Conservation (phyloP, 805 yeast genomes). For the Brettanomyces custersianus region DNA sequence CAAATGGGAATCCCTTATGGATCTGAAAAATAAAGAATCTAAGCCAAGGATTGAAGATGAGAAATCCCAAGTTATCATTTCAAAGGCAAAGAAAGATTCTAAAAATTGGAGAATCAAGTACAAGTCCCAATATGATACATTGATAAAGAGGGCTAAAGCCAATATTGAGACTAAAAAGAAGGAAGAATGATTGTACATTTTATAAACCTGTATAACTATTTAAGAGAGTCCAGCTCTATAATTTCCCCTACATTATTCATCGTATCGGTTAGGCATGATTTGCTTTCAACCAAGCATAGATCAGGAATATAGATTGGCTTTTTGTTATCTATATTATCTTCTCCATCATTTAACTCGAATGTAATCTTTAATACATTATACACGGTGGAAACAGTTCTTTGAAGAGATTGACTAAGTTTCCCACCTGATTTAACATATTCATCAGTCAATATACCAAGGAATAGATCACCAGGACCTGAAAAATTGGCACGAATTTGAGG, state of each 20-base stretch:
- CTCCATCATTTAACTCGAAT: slow-evolving; percentile 15
- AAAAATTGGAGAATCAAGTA: slow-evolving; percentile 17
- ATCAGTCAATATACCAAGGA: slow-evolving; percentile 53
- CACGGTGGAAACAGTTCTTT: slow-evolving; percentile 31
- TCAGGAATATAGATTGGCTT: slow-evolving; percentile 32
- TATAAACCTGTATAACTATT: neutral
- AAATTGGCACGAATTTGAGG: slow-evolving; percentile 48
- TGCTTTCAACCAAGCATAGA: slow-evolving; percentile 35
- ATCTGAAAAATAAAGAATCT: slow-evolving; percentile 13
- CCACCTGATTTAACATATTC: slow-evolving; percentile 27
- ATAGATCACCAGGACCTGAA: slow-evolving; percentile 71
- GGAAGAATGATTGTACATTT: neutral
- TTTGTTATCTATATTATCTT: slow-evolving; percentile 6
- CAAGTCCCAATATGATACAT: slow-evolving; percentile 14
- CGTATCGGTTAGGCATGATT: slow-evolving; percentile 21
- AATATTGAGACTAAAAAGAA: slow-evolving; percentile 13
- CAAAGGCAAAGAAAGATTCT: slow-evolving; percentile 16
- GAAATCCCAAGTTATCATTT: slow-evolving; percentile 22
- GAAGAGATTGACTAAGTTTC: slow-evolving; percentile 26
- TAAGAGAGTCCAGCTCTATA: neutral
- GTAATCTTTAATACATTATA: slow-evolving; percentile 35
- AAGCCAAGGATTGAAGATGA: slow-evolving; percentile 11
- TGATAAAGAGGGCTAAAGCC: slow-evolving; percentile 18
- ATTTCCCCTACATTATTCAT: neutral
- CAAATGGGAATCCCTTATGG: slow-evolving; percentile 53